Evolutionary conservation across 2,329 filamentous ascomycete species (phyloP).

Genomic region (Colletotrichum sp.): DNA sequence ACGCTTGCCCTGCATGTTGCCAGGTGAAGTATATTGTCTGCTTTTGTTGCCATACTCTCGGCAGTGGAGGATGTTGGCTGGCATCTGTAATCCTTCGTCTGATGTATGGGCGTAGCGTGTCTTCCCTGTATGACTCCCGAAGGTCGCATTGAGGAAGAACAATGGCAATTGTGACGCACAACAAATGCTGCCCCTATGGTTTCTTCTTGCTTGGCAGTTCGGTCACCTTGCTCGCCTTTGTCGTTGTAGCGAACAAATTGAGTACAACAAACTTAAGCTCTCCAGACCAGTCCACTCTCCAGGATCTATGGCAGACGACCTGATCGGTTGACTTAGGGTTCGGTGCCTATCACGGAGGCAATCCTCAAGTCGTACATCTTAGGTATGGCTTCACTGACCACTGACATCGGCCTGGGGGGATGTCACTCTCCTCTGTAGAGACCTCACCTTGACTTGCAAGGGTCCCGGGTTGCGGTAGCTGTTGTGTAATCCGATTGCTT

Average conservation of each 20-base stretch:
- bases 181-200: neutral
- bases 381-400: neutral
- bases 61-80: neutral
- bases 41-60: neutral
- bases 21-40: neutral
- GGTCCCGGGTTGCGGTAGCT: neutral
- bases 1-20: neutral
- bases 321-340: neutral
- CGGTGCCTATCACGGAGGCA: neutral
- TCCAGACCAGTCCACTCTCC: neutral
- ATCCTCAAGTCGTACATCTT: neutral
- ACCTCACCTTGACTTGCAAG: neutral
- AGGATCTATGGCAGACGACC: neutral
- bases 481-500: constrained; percentile 3
- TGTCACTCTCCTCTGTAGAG: neutral
- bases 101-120: neutral
- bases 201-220: neutral
- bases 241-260: no score
- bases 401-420: neutral
- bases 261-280: neutral
- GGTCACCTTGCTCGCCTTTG: neutral
- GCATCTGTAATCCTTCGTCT: neutral
- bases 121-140: neutral
- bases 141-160: neutral
- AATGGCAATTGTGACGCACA: neutral